phyloP scores from a whole-genome alignment of 306 rosid genomes.

The Pachyrhizus erosus region DNA sequence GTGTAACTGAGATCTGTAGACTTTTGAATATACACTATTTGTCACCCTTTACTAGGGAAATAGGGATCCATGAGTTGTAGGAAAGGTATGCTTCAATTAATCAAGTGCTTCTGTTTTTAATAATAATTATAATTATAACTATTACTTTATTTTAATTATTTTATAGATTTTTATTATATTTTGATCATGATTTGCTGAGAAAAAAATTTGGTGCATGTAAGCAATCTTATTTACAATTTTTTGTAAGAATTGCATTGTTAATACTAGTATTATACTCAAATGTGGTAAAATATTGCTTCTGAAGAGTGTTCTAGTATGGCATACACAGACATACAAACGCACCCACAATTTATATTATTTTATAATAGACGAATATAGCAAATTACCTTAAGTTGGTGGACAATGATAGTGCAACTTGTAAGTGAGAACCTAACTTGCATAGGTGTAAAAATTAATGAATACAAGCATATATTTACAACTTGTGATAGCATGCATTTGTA shows the following conservation, averaged over 20 bases:
- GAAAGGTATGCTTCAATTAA: not conserved
- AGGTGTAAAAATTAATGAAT: not conserved
- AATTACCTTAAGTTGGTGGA: not conserved
- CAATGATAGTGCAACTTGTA: not conserved
- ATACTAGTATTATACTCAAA: not conserved
- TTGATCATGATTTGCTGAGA: not conserved
- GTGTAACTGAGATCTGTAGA: conserved; percentile 8
- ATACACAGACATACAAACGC: not conserved
- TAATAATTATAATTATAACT: not conserved
- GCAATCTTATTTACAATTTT: not conserved
- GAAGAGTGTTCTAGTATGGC: not conserved
- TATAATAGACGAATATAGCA: not conserved
- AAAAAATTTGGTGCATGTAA: not conserved
- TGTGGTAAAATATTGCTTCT: not conserved
- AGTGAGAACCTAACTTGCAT: not conserved
- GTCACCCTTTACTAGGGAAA: not conserved
- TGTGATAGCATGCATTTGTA: not conserved
- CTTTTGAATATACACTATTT: conserved; percentile 2
- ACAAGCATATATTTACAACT: not conserved
- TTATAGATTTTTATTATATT: not conserved
- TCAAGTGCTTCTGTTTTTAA: not conserved
- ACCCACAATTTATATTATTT: conserved; percentile 5
- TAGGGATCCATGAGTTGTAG: not conserved
- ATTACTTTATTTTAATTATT: not conserved
- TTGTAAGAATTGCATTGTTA: conserved; percentile 18